phyloP scores from a whole-genome alignment of 1,139 yeast genomes.

The Citeromyces siamensis region DNA sequence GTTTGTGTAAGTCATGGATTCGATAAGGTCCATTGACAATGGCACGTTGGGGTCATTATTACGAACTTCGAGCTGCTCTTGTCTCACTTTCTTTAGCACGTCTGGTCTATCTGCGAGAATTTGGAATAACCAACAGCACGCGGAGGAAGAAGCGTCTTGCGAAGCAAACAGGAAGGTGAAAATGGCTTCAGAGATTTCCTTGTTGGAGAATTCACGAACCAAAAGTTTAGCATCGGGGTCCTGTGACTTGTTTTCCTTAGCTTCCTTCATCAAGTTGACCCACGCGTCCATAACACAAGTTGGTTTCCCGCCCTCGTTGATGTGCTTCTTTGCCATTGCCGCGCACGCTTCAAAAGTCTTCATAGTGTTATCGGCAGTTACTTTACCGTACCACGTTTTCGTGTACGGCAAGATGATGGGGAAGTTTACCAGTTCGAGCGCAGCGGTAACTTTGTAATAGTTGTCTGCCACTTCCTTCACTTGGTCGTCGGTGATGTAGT shows the following conservation, averaged over 20 bases:
- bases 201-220: slow-evolving; percentile 77
- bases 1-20: slow-evolving; percentile 75
- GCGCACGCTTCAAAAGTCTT: slow-evolving; percentile 83
- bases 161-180: slow-evolving; percentile 95
- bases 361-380: slow-evolving; percentile 90
- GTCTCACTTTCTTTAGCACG: slow-evolving; percentile 69
- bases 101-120: slow-evolving; percentile 93
- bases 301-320: slow-evolving; percentile 62
- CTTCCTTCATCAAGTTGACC: slow-evolving; percentile 76
- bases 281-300: slow-evolving; percentile 92
- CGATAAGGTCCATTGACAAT: slow-evolving; percentile 62
- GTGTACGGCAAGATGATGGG: slow-evolving; percentile 94
- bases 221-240: slow-evolving; percentile 39
- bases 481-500: slow-evolving; percentile 84
- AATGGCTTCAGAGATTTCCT: slow-evolving; percentile 89
- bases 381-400: slow-evolving; percentile 95
- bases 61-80: slow-evolving; percentile 82
- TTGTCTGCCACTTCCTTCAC: slow-evolving; percentile 81
- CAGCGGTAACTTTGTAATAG: slow-evolving; percentile 85
- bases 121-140: slow-evolving; percentile 98
- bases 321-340: slow-evolving; percentile 67
- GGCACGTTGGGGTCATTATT: slow-evolving; percentile 54
- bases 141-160: slow-evolving; percentile 96
- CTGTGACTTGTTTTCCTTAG: slow-evolving; percentile 37
- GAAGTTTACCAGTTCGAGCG: slow-evolving; percentile 92